Conservation (phyloP, 495 filamentous ascomycete species). For the Schizothecium vesticola region DNA sequence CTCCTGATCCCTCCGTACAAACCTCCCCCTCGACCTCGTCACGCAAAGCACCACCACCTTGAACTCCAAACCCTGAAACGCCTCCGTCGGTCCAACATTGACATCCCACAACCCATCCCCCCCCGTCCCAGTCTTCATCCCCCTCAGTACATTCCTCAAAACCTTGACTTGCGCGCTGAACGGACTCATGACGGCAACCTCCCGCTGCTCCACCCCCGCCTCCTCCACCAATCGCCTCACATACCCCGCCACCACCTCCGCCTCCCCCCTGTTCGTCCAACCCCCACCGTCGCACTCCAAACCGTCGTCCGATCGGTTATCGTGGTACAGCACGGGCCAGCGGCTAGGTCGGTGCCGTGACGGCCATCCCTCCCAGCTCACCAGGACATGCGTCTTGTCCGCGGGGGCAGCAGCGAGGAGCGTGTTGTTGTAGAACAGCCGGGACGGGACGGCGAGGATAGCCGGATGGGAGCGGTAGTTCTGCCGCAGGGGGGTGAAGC, state of each 20-base stretch:
- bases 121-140: not conserved
- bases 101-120: constrained; percentile 32
- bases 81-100: constrained; percentile 53
- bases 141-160: constrained; percentile 34
- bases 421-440: constrained; percentile 51
- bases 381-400: constrained; percentile 27
- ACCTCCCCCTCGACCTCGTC: constrained; percentile 43
- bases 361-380: constrained; percentile 45
- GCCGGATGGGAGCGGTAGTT: constrained; percentile 56
- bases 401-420: constrained; percentile 41
- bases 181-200: constrained; percentile 52
- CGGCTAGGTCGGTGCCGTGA: constrained; percentile 17
- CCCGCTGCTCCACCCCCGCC: constrained; percentile 30
- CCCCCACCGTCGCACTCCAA: constrained; percentile 47
- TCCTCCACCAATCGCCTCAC: constrained; percentile 34
- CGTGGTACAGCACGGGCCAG: constrained; percentile 48
- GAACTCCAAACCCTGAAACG: constrained; percentile 52
- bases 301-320: constrained; percentile 43
- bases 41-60: constrained; percentile 53
- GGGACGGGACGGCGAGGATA: constrained; percentile 49
- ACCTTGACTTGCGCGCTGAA: constrained; percentile 49
- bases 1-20: constrained; percentile 40
- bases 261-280: constrained; percentile 50
- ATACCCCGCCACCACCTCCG: constrained; percentile 39
- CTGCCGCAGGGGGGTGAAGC: constrained; percentile 51